Base-by-base conservation (phyloP, 805 yeast species). In the Pichia eremophila region DNA sequence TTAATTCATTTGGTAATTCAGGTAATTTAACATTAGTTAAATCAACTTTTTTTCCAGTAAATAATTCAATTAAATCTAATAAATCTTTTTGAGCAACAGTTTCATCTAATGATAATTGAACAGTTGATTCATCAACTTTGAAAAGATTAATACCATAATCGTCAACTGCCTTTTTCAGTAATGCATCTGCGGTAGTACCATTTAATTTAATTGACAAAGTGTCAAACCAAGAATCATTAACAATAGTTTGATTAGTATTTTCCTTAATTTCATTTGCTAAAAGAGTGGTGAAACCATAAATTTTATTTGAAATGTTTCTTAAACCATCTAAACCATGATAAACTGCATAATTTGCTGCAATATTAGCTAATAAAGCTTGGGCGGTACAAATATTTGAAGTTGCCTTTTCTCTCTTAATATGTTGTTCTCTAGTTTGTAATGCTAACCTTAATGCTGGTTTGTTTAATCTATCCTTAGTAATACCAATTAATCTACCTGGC, bases 371-470 rank as follows among this genome's bases (percentile, higher is more conserved):
- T 47, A 93, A 73, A 25, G 97, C 97, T 72, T 93, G 99, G 9
- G 99, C 96, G 18, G 99, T 93, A 71, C 99, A 93, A 50, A 93
- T 93, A 65, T 93, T 93, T 31, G 96, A 88, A 18, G 99, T 93
- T 15, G 99, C 99, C 69, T 86, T 90, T 64, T 93, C 99, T 65
- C 99, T 79, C 66, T 90, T 86, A 62, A 93, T 93, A 66, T 93
- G 99, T 66, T 93, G 99, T 66, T 93, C 99, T 69, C 99, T 84
- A 5, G 99, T 93, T 72, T 93, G 99, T 56, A 93, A 75, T 5
- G 99, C 98, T 57, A 93, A 74, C 65, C 99, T 79, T 51, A 83
- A 74, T 4, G 97, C 98, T n/a, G 75, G 78, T 54, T 85, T 80
- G 19, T 96, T 97, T 46, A 90, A 71, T 60, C 98, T 77, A 64